phyloP scores from a whole-genome alignment of 2,329 filamentous ascomycete species.

The Colletotrichum eremochloae region DNA sequence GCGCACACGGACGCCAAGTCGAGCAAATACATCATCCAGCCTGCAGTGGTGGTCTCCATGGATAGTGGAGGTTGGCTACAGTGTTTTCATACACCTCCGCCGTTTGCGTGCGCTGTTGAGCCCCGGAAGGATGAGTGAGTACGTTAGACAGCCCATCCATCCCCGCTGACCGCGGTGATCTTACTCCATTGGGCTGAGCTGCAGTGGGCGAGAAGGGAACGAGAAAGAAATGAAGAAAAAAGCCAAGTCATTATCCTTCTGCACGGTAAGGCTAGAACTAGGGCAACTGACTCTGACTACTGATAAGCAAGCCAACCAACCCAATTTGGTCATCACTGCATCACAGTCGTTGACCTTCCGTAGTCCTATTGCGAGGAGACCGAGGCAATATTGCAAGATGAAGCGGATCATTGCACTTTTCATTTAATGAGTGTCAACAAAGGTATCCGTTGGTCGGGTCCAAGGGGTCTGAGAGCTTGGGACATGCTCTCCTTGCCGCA shows the following conservation, averaged over 20 bases:
- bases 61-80: conserved; percentile 23
- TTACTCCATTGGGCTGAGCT: conserved; percentile 1
- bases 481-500: conserved; percentile 7
- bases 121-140: neutral
- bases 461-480: conserved; percentile 24
- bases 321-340: neutral
- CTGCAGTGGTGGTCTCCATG: conserved; percentile 4
- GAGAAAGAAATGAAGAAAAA: neutral
- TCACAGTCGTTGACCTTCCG: conserved; percentile 1
- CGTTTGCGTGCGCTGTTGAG: conserved; percentile 30
- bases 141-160: neutral
- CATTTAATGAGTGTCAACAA: neutral
- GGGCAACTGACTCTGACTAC: neutral
- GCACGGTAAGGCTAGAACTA: neutral
- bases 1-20: conserved; percentile 35
- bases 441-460: neutral
- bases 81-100: conserved; percentile 1
- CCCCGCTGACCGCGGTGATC: conserved; percentile 5
- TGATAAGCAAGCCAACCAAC: conserved; percentile 5
- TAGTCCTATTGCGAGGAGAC: neutral
- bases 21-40: conserved; percentile 32
- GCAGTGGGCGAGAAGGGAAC: neutral
- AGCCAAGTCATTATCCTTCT: conserved; percentile 27
- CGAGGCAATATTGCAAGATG: neutral
- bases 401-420: conserved; percentile 10